phyloP scores from a whole-genome alignment of 805 yeast genomes.

The Kazachstania viticola region DNA sequence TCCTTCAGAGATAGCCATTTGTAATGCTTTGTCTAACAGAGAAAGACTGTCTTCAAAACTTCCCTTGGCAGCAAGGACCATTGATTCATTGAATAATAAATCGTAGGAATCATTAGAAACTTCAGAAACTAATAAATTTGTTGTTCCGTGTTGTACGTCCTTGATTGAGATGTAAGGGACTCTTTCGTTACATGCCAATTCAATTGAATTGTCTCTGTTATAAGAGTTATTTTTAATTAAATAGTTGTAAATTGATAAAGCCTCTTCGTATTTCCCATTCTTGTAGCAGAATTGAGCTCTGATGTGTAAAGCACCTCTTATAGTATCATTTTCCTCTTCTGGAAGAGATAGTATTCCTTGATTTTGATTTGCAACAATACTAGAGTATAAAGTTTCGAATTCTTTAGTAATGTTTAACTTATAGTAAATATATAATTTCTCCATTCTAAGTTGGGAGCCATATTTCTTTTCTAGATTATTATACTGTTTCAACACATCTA shows the following conservation, averaged over 20 bases:
- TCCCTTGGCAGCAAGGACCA: slow-evolving; percentile 38
- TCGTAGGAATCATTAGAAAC: slow-evolving; percentile 38
- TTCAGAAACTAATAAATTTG: slow-evolving; percentile 7
- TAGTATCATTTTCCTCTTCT: slow-evolving; percentile 4
- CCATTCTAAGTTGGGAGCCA: slow-evolving; percentile 32
- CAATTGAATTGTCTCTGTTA: slow-evolving; percentile 34
- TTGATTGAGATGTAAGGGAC: slow-evolving; percentile 47
- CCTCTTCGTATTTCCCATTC: slow-evolving; percentile 37
- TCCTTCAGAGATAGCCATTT: slow-evolving; percentile 30
- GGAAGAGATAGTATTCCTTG: slow-evolving; percentile 3
- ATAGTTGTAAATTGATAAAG: slow-evolving; percentile 40
- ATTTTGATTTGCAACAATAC: slow-evolving; percentile 9
- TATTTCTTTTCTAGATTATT: slow-evolving; percentile 28
- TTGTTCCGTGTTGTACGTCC: slow-evolving; percentile 2
- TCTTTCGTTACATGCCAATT: slow-evolving; percentile 55
- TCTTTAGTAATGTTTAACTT: slow-evolving; percentile 33
- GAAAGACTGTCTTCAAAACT: slow-evolving; percentile 31
- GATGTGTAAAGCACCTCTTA: slow-evolving; percentile 36
- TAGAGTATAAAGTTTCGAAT: slow-evolving; percentile 17
- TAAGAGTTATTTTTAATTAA: slow-evolving; percentile 30
- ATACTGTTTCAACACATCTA: slow-evolving; percentile 31
- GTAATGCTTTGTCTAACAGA: slow-evolving; percentile 35
- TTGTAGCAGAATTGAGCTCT: slow-evolving; percentile 43
- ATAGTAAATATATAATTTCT: slow-evolving; percentile 52
- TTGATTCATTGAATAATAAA: slow-evolving; percentile 50